phyloP scores from a whole-genome alignment of 805 yeast genomes.

The Priceomyces medius region DNA sequence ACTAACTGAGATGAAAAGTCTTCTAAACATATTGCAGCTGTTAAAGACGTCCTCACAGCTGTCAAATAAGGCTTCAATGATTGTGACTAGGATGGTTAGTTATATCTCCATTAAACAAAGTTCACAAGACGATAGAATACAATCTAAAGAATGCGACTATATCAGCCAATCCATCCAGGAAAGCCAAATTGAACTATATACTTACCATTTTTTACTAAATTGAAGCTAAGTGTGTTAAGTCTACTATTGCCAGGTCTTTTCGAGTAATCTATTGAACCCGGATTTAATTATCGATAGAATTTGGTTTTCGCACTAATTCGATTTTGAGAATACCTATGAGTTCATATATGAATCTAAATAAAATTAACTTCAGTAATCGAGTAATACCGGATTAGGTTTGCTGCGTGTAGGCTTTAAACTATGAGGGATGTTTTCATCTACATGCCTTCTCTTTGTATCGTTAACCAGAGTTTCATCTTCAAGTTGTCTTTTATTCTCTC shows the following conservation, averaged over 20 bases:
- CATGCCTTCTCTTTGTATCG: background rate
- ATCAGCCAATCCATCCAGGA: no score
- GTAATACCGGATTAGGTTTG: background rate
- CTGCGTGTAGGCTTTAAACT: background rate
- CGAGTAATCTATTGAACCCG: no score
- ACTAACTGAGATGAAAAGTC: conserved; percentile 94
- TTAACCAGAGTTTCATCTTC: background rate
- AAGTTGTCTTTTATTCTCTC: conserved; percentile 2
- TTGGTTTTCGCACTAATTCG: no score
- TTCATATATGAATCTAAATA: no score
- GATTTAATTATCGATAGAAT: no score
- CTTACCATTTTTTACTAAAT: no score
- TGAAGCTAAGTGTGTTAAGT: no score
- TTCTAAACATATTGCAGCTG: conserved; percentile 89
- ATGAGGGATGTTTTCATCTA: background rate
- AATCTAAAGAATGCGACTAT: no score
- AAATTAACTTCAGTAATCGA: background rate
- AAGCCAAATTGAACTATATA: no score
- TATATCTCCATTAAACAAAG: background rate
- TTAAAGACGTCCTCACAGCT: conserved; percentile 89
- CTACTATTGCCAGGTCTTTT: no score
- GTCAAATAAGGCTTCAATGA: conserved; percentile 92
- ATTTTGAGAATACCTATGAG: no score
- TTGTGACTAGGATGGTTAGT: conserved; percentile 65
- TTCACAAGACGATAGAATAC: no score